Percentiles rank a stretch among this genome's conserved stretches.
Conservation (phyloP, 305 asterid genomes). For the Fraxinus sp. region DNA sequence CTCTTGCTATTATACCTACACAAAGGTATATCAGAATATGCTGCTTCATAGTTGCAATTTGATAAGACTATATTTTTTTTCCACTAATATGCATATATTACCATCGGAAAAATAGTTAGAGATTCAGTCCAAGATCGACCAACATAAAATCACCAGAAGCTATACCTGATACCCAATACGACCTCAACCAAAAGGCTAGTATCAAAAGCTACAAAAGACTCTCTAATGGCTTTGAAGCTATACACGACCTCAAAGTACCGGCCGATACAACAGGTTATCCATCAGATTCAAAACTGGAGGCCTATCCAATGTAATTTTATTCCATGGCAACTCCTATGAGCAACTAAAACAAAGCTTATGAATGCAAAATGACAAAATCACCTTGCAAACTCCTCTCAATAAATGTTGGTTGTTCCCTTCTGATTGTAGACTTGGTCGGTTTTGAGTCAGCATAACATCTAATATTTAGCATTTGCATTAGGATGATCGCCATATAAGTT, state of each 20-base stretch:
- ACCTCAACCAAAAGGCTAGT: not conserved
- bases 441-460: too few species aligned
- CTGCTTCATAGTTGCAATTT: not conserved
- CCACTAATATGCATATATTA: not conserved
- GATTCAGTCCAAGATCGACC: not conserved
- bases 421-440: too few species aligned
- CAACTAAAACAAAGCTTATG: not conserved
- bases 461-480: too few species aligned
- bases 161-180: not conserved
- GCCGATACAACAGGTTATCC: not conserved
- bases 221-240: not conserved
- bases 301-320: not conserved
- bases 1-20: not conserved
- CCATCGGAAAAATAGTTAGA: not conserved
- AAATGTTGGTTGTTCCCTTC: not conserved
- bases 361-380: not conserved
- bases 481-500: too few species aligned
- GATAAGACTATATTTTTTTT: not conserved
- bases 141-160: not conserved
- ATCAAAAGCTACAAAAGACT: not conserved
- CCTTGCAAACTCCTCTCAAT: not conserved
- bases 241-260: not conserved
- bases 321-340: not conserved
- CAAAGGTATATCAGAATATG: not conserved
- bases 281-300: not conserved